phyloP scores from a whole-genome alignment of 139 green algal species.

The Zygnema circumcarinatum region DNA sequence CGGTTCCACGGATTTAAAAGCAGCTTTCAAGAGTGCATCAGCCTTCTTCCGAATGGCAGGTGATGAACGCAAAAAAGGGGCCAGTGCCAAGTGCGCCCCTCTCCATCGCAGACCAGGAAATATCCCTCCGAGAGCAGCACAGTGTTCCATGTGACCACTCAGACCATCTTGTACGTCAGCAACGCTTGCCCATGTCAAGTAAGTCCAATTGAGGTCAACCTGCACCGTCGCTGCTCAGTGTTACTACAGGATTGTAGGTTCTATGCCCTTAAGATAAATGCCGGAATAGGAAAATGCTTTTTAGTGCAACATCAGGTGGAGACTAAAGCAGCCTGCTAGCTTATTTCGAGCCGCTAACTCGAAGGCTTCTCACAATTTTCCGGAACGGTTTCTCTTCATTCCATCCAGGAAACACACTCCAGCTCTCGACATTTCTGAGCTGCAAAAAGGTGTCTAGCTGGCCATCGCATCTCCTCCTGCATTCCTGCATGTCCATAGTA shows the following conservation, averaged over 20 bases:
- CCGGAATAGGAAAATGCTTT: too few relatives aligned
- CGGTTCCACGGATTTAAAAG: neutral
- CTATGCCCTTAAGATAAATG: too few relatives aligned
- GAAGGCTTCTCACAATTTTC: neutral
- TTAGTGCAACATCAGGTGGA: too few relatives aligned
- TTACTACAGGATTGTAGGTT: too few relatives aligned
- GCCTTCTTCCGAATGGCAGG: neutral
- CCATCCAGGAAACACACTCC: constrained; percentile 1
- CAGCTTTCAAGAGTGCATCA: neutral
- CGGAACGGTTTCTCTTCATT: neutral
- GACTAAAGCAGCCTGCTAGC: too few relatives aligned
- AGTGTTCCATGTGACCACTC: neutral
- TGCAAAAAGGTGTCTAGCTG: neutral
- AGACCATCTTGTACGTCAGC: neutral
- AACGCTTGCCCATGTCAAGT: constrained; percentile 4
- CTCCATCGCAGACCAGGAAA: constrained; percentile 28
- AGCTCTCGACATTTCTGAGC: neutral
- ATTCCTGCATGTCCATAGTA: constrained; percentile 25
- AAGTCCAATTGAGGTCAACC: constrained; percentile 15
- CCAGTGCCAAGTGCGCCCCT: neutral
- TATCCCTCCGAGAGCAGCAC: constrained; percentile 5
- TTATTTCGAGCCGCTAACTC: too few relatives aligned
- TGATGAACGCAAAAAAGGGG: constrained; percentile 1
- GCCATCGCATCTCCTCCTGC: neutral
- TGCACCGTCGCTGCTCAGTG: too few relatives aligned